Base-by-base conservation (phyloP, 148 eudicot species). In the Chenopodium quinoa region DNA sequence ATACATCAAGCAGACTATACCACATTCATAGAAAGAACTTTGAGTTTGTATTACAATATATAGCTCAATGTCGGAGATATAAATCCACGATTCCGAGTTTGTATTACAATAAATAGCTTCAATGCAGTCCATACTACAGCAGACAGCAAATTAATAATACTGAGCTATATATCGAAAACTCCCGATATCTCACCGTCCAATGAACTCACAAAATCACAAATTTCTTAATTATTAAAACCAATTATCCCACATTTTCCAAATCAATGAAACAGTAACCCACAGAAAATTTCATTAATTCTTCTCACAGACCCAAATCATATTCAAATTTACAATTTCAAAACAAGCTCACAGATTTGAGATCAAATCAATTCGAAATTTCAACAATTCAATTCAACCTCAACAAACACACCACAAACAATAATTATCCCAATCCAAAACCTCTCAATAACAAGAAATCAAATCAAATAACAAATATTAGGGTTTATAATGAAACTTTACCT, bases 401-500 rank as follows among this genome's bases (percentile, higher is more conserved):
- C 11, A 37, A 63, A 50, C 25, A 32, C 12, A 11, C 62, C 27
- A 31, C 25, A 11, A 50, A 19, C 40, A 31, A 65, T 2, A 31
- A 12, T 40, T 5, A 32, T 7, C 14, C 37, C 37, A 75, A 50
- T 56, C 62, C 66, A 67, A 22, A 27, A 2, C 7, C 60, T 6
- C 17, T 27, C 77, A 27, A 32, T 54, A 6, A 27, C 34, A 60
- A n/a, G 25, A 71, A 77, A 54, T 52, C 46, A 69, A 76, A 82
- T 22, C 46, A 76, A 40, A n/a, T 25, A 72, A 71, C 5, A 56
- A 56, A 56, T 52, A 83, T 78, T 83, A 78, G 78, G 81, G 78
- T 79, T 74, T 78, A 40, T 40, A 63, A 8, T 11, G 14, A 29
- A 20, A 25, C 14, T 1, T 65, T 83, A 79, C 82, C 82, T 50